These are phyloP conservation scores for Cercospora sojina DNA, from an alignment of 2,329 filamentous ascomycete species.

Conservation along the genomic window DNA sequence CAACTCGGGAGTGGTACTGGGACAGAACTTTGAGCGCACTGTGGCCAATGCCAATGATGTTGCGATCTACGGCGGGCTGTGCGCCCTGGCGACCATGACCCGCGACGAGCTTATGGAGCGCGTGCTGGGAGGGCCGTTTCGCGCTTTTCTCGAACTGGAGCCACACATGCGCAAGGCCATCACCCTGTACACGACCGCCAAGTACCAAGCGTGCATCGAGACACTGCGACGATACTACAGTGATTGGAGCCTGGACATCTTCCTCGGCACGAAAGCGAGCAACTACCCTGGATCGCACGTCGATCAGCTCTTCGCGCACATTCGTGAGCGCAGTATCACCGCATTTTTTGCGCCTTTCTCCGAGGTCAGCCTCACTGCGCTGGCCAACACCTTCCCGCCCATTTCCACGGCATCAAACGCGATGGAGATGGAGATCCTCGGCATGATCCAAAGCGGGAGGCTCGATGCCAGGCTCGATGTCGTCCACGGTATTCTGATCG, in stretches of 20 bases:
- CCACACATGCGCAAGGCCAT: slow-evolving; percentile 92
- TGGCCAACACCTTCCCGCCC: slow-evolving; percentile 71
- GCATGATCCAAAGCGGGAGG: slow-evolving; percentile 70
- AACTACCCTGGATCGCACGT: slow-evolving; percentile 54
- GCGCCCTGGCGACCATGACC: slow-evolving; percentile 86
- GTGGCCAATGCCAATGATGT: slow-evolving; percentile 82
- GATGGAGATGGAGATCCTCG: slow-evolving; percentile 71
- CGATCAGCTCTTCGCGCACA: slow-evolving; percentile 65
- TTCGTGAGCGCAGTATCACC: slow-evolving; percentile 87
- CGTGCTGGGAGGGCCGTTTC: slow-evolving; percentile 83
- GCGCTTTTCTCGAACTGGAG: slow-evolving; percentile 85
- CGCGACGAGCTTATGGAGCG: slow-evolving; percentile 69
- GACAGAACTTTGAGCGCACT: slow-evolving; percentile 62
- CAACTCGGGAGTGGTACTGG: slow-evolving; percentile 44
- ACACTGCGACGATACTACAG: slow-evolving; percentile 77
- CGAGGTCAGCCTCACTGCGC: slow-evolving; percentile 74
- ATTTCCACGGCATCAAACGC: slow-evolving; percentile 40
- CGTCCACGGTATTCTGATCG: slow-evolving; percentile 75
- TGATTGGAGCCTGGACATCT: slow-evolving; percentile 88
- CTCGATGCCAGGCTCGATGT: slow-evolving; percentile 81
- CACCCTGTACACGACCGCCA: slow-evolving; percentile 81
- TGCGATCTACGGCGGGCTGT: slow-evolving; percentile 85
- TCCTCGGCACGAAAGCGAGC: slow-evolving; percentile 58
- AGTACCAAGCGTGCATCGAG: slow-evolving; percentile 80
- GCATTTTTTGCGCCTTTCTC: slow-evolving; percentile 92